A percentile compares a stretch with the other conserved stretches of the same genome.
Evolutionary conservation across 495 filamentous ascomycete species (phyloP).

Genomic region (Chaetomidium leptoderma): DNA sequence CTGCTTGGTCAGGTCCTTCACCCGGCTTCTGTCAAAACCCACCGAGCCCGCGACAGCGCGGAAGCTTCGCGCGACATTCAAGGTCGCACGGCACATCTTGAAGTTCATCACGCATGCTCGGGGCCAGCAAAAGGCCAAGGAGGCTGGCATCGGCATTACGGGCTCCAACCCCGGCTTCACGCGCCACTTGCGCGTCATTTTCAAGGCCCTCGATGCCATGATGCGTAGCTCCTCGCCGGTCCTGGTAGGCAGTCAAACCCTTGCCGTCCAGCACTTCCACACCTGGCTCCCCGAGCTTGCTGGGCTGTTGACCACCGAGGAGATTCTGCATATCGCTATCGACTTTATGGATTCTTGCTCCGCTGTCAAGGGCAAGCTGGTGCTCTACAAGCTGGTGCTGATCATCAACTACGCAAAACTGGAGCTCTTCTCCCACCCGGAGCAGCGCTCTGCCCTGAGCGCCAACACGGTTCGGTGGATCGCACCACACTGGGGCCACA

Average conservation of each 20-base stretch:
- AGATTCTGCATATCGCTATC: slow-evolving; percentile 86
- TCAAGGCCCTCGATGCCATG: slow-evolving; percentile 79
- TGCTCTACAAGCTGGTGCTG: slow-evolving; percentile 89
- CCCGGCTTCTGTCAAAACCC: slow-evolving; percentile 70
- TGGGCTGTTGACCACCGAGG: slow-evolving; percentile 68
- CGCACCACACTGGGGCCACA: slow-evolving; percentile 86
- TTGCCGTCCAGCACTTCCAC: slow-evolving; percentile 96
- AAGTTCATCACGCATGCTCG: slow-evolving; percentile 92
- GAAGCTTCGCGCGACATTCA: slow-evolving; percentile 85
- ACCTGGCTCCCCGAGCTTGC: slow-evolving; percentile 88
- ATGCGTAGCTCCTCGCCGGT: slow-evolving; percentile 84
- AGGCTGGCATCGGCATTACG: slow-evolving; percentile 84
- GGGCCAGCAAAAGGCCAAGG: slow-evolving; percentile 81
- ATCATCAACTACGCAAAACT: slow-evolving; percentile 84
- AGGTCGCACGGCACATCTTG: slow-evolving; percentile 87
- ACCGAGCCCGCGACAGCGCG: slow-evolving; percentile 76
- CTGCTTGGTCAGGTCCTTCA: slow-evolving; percentile 85
- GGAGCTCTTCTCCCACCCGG: slow-evolving; percentile 69
- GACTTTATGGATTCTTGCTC: slow-evolving; percentile 92
- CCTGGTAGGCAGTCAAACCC: slow-evolving; percentile 85
- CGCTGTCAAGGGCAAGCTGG: slow-evolving; percentile 81
- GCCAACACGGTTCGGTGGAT: slow-evolving; percentile 87
- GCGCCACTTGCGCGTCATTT: slow-evolving; percentile 77
- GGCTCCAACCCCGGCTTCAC: slow-evolving; percentile 71
- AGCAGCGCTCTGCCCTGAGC: slow-evolving; percentile 67